These are phyloP conservation scores for Diplogelasinospora grovesii DNA, from an alignment of 495 filamentous ascomycete genomes.

Conservation along the genomic window DNA sequence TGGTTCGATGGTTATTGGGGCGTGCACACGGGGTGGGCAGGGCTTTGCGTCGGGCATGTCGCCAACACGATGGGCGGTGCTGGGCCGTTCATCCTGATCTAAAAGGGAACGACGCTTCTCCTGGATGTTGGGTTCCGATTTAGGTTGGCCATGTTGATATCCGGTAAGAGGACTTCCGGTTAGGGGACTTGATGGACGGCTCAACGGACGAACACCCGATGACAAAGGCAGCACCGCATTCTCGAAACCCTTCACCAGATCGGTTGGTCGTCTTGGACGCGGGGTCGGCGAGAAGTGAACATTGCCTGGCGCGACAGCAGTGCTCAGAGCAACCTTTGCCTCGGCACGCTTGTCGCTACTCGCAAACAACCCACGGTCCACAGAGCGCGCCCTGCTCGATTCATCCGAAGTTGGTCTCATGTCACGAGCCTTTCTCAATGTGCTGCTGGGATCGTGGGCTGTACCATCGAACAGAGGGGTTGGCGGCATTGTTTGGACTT, in stretches of 20 bases:
- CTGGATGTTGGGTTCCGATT: conserved; percentile 42
- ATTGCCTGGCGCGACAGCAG: conserved; percentile 55
- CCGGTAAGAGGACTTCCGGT: conserved; percentile 21
- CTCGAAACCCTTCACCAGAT: conserved; percentile 16
- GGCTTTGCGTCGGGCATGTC: conserved; percentile 22
- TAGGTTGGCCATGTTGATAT: conserved; percentile 35
- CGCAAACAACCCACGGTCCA: conserved; percentile 50
- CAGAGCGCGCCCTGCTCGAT: conserved; percentile 42
- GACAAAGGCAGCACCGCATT: conserved; percentile 25
- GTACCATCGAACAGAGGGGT: conserved; percentile 42
- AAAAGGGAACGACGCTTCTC: conserved; percentile 27
- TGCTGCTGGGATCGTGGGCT: conserved; percentile 30
- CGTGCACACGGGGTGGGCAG: conserved; percentile 16
- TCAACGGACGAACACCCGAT: conserved; percentile 30
- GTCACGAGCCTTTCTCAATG: conserved; percentile 38
- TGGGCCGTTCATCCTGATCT: conserved; percentile 30
- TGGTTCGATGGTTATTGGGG: conserved; percentile 23
- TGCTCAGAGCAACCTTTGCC: conserved; percentile 56
- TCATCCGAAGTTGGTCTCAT: conserved; percentile 42
- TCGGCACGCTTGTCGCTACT: conserved; percentile 56
- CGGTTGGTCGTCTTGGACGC: conserved; percentile 25
- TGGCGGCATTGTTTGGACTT: conserved; percentile 36
- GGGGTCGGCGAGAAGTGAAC: conserved; percentile 45
- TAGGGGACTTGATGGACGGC: conserved; percentile 23
- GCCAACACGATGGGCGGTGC: conserved; percentile 36